These are phyloP conservation scores for Ceratocystis diversiconidia DNA, from an alignment of 2,329 filamentous ascomycete genomes.

Conservation along the genomic window DNA sequence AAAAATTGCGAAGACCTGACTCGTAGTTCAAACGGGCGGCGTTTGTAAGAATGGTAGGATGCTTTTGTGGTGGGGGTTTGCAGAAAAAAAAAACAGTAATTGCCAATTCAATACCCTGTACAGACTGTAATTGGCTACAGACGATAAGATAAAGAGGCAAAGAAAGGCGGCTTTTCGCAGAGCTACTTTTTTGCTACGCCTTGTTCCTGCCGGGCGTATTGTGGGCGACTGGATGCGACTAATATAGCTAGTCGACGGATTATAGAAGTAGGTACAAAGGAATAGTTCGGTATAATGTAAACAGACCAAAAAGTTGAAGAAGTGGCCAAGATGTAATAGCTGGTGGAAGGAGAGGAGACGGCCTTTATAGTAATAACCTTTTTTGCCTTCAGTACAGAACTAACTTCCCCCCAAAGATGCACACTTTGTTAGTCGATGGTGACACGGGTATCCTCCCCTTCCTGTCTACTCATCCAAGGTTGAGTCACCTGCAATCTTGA, in stretches of 20 bases:
- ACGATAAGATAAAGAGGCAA: conserved; percentile 15
- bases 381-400: not conserved
- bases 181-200: not conserved
- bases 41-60: conserved; percentile 8
- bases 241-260: not conserved
- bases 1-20: not conserved
- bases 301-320: no score
- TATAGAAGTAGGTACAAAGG: not conserved
- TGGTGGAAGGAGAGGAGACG: no score
- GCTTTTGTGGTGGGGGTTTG: conserved; percentile 9
- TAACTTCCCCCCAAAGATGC: not conserved
- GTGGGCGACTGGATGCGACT: not conserved
- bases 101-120: not conserved
- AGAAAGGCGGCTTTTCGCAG: not conserved
- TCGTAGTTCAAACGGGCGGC: conserved; percentile 7
- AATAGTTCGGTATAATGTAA: not conserved
- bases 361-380: no score
- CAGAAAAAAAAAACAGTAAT: conserved; percentile 10
- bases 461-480: conserved; percentile 1
- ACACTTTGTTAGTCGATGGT: not conserved
- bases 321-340: no score
- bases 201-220: conserved; percentile 1
- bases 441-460: not conserved
- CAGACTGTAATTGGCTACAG: conserved; percentile 11
- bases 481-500: conserved; percentile 17